Base-by-base conservation (phyloP, 2,329 filamentous ascomycete genomes). In the Beauveria sp. region DNA sequence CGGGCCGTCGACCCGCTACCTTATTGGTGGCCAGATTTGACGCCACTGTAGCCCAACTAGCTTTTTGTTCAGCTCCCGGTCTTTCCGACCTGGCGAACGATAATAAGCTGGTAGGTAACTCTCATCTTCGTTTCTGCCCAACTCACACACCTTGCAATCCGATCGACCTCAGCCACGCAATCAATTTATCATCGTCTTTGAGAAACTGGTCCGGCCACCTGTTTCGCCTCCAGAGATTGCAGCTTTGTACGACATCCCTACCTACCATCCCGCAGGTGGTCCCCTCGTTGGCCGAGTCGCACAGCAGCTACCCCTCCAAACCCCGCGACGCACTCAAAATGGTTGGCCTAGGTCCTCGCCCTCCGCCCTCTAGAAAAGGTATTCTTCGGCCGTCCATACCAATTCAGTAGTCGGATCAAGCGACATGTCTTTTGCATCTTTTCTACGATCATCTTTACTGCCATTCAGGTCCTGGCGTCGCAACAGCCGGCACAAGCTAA, bases 341-440 rank as follows among this genome's bases (percentile, higher is more conserved):
- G 62, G 62, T 63, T 30, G 62, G 62, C 57, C 52, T 63, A 43
- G 57, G 62, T 52, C 62, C 62, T 63, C 62, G 62, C 40, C 26
- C 58, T 47, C 62, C 62, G 51, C 62, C 57, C 62, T 52, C 52
- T 60, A 60, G 57, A 60, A 60, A 63, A 63, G 62, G 62, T 60
- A 54, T 18, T 55, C 14, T 18, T 10, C 38, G 22, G n/a, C 42
- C 22, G 12, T 12, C n/a, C 26, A 45, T 16, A 24, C 45, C 18
- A 12, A 18, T 34, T n/a, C 6, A 43, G 6, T 24, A 46, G 2
- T 5, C 5, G 7, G 7, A 34, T 20, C 16, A 26, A 28, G n/a
- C 26, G 42, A 24, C 43, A 24, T 20, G 43, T 7, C 40, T 46
- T 34, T 46, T 20, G 12, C 34, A 38, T 38, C 34, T 38, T 38